Conservation (phyloP, 2,329 filamentous ascomycete genomes). For the Orbilia ellipsospora region DNA sequence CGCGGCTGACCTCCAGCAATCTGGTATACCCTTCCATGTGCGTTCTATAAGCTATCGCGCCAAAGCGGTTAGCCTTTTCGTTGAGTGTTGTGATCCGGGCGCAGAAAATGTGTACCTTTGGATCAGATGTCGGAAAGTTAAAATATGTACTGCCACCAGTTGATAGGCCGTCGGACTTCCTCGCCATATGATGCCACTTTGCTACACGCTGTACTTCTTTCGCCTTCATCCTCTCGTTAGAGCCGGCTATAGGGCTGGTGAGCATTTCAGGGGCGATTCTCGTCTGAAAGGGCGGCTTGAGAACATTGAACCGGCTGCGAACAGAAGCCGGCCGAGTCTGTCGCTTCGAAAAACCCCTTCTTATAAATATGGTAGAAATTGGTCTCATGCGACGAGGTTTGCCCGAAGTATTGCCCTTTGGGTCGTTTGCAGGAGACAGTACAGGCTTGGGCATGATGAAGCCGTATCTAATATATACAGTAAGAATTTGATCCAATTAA, state of each 20-base stretch:
- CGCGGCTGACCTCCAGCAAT: conserved; percentile 90
- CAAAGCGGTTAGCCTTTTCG: not conserved
- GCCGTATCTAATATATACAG: conserved; percentile 67
- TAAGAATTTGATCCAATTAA: conserved; percentile 1
- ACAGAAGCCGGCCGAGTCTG: conserved; percentile 71
- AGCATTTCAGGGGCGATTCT: conserved; percentile 77
- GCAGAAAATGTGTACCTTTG: conserved; percentile 66
- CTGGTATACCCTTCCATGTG: conserved; percentile 98
- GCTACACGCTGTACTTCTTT: conserved; percentile 74
- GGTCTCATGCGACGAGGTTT: conserved; percentile 39
- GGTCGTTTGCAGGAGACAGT: conserved; percentile 59
- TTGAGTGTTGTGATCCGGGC: not conserved
- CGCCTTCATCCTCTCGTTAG: conserved; percentile 69
- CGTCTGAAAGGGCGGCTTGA: conserved; percentile 61
- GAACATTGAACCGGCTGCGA: conserved; percentile 26
- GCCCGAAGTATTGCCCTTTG: conserved; percentile 37
- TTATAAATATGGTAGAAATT: conserved; percentile 68
- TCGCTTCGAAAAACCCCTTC: conserved; percentile 70
- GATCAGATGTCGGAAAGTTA: conserved; percentile 62
- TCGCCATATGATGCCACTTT: conserved; percentile 77
- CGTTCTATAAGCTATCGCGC: conserved; percentile 78
- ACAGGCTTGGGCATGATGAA: conserved; percentile 70
- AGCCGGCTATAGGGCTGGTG: conserved; percentile 68
- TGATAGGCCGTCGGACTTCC: conserved; percentile 63
- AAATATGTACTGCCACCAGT: conserved; percentile 71